These are phyloP conservation scores for Crucihimalaya himalaica DNA, from an alignment of 345 rosid genomes.

Conservation along the genomic window DNA sequence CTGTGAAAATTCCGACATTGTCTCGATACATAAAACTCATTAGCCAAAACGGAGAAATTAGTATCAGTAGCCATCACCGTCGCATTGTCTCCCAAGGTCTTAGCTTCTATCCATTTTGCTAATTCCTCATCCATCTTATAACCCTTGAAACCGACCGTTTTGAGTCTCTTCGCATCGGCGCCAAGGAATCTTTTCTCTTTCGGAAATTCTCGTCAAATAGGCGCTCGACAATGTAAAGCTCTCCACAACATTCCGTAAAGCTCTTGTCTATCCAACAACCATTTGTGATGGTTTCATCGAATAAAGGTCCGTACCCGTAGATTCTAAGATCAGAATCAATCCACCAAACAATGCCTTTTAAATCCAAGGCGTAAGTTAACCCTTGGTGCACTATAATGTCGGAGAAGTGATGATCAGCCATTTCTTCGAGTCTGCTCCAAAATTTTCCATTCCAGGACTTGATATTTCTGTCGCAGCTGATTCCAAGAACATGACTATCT, in stretches of 20 bases:
- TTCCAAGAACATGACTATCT: neutral
- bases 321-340: neutral
- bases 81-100: slow-evolving; percentile 15
- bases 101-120: slow-evolving; percentile 25
- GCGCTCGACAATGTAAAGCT: slow-evolving; percentile 24
- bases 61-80: slow-evolving; percentile 38
- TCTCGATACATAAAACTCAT: neutral
- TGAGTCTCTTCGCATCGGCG: neutral
- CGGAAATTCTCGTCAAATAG: neutral
- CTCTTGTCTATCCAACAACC: neutral
- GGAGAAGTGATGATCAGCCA: neutral
- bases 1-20: neutral
- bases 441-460: neutral
- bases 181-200: neutral
- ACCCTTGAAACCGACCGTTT: slow-evolving; percentile 9
- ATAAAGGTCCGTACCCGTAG: neutral
- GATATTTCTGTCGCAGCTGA: neutral
- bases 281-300: neutral
- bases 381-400: neutral
- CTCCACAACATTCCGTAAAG: slow-evolving; percentile 22
- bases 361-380: neutral
- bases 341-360: neutral
- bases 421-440: too few species aligned
- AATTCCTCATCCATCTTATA: slow-evolving; percentile 37
- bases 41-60: slow-evolving; percentile 33